A percentile compares a stretch with the other conserved stretches of the same genome.
Conservation (phyloP, 2,329 filamentous ascomycete species). For the Microcyclosporella mali region DNA sequence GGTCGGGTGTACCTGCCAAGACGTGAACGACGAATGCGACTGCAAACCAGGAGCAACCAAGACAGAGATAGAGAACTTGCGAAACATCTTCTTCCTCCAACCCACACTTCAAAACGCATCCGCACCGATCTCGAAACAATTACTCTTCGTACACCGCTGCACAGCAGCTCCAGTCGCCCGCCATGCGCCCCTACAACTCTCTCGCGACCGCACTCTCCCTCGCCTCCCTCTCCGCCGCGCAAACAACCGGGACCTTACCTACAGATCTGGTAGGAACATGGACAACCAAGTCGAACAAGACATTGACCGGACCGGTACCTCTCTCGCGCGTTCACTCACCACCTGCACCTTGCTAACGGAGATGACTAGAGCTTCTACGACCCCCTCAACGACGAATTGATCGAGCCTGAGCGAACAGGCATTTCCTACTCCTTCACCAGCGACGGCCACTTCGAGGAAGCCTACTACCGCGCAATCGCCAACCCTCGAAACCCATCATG, state of each 20-base stretch:
- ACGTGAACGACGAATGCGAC: too few relatives aligned
- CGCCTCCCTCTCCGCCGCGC: slow-evolving; percentile 15
- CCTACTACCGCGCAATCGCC: slow-evolving; percentile 62
- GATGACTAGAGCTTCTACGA: slow-evolving; percentile 59
- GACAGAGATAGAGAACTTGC: too few relatives aligned
- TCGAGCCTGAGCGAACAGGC: slow-evolving; percentile 60
- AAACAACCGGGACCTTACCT: slow-evolving; percentile 13
- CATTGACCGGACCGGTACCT: slow-evolving; percentile 62
- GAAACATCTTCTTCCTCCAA: too few relatives aligned
- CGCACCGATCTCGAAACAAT: background rate
- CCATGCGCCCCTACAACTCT: slow-evolving; percentile 27
- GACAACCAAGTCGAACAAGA: slow-evolving; percentile 64
- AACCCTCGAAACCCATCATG: slow-evolving; percentile 57
- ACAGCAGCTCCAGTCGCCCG: slow-evolving; percentile 3
- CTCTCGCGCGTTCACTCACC: background rate
- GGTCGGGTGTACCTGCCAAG: too few relatives aligned
- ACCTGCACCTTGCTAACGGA: background rate
- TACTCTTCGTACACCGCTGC: slow-evolving; percentile 2
- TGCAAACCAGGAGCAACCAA: too few relatives aligned
- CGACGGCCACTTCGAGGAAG: slow-evolving; percentile 62
- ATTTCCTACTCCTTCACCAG: slow-evolving; percentile 69
- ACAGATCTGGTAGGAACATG: slow-evolving; percentile 60
- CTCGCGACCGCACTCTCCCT: slow-evolving; percentile 24
- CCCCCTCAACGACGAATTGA: slow-evolving; percentile 57
- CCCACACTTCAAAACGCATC: background rate